A percentile compares a stretch with the other conserved stretches of the same genome.
Conservation (phyloP, 208 protist genomes). For the Leishmania major region DNA sequence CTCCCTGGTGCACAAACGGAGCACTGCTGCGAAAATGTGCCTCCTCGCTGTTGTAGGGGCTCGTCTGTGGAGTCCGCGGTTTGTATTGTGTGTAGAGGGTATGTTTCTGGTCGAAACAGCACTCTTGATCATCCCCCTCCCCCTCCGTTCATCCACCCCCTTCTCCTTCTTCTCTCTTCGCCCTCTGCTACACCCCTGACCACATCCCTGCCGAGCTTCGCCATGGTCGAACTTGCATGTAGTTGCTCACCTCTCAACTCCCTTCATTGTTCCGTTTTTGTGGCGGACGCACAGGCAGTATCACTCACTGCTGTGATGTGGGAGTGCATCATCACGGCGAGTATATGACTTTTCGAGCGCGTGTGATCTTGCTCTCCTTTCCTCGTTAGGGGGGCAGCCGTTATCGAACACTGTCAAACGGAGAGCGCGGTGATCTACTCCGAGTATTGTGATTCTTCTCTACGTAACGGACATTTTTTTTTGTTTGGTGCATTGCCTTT, state of each 20-base stretch:
- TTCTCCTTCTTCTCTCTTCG: neutral
- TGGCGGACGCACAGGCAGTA: neutral
- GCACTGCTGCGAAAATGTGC: neutral
- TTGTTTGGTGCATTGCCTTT: neutral
- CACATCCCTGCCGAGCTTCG: neutral
- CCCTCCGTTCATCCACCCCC: neutral
- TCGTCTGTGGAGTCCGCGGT: neutral
- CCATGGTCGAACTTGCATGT: too few species aligned
- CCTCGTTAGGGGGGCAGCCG: neutral
- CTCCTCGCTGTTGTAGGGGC: neutral
- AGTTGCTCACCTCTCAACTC: neutral
- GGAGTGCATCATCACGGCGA: neutral
- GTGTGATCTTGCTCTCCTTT: neutral
- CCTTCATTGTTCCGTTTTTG: neutral
- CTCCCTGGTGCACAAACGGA: neutral
- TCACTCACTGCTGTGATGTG: neutral
- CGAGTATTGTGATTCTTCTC: too few species aligned
- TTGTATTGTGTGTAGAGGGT: neutral
- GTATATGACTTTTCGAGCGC: neutral
- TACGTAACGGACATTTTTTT: neutral
- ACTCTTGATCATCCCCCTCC: neutral
- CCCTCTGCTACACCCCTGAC: neutral
- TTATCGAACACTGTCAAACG: neutral
- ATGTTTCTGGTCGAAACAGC: neutral
- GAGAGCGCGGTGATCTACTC: neutral